phyloP scores from a whole-genome alignment of 2,329 filamentous ascomycete genomes.

The Colletotrichum sp. region DNA sequence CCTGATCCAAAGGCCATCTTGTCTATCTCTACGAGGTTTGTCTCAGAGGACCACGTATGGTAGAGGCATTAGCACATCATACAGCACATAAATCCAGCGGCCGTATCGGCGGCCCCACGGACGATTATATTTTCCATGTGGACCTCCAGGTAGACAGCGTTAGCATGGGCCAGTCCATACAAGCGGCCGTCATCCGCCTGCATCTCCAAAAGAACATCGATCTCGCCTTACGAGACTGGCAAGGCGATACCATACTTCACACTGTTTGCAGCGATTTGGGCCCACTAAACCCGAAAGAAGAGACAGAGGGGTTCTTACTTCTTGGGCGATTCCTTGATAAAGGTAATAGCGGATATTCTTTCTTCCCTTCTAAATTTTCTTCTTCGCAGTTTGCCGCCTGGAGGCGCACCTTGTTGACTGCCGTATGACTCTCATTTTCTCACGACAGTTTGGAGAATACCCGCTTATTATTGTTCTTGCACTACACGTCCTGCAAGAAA shows the following conservation, averaged over 20 bases:
- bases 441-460: no score
- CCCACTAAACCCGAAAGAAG: background rate
- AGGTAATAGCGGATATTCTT: background rate
- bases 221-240: background rate
- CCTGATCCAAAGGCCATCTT: background rate
- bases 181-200: background rate
- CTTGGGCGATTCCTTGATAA: background rate
- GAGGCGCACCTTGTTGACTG: no score
- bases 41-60: background rate
- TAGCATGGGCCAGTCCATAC: no score
- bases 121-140: background rate
- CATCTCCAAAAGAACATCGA: background rate
- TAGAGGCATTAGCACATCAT: background rate
- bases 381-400: no score
- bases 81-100: background rate
- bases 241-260: background rate
- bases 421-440: no score
- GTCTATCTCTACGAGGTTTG: background rate
- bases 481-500: constrained; percentile 40
- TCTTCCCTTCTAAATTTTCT: no score
- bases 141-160: background rate
- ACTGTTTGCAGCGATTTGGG: background rate
- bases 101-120: background rate
- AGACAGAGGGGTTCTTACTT: background rate
- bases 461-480: constrained; percentile 23